Evolutionary conservation across 768 basidiomycete genomes (phyloP).

Genomic region (Amanita brunnescens): DNA sequence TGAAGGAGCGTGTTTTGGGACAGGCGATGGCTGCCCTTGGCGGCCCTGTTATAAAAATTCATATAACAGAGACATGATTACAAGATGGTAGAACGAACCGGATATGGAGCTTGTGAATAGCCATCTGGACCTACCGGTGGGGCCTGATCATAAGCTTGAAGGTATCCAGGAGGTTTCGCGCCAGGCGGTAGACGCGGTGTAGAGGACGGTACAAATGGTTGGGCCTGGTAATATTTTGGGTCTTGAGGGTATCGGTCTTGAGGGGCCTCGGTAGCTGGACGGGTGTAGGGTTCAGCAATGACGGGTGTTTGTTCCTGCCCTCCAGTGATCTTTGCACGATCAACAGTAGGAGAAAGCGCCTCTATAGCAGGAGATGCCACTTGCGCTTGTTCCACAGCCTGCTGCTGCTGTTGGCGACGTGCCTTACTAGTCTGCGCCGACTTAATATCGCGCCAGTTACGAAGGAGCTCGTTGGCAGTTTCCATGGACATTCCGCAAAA

Average conservation of each 20-base stretch:
- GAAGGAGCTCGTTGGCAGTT: constrained; percentile 87
- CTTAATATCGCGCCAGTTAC: constrained; percentile 90
- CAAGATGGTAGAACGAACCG: constrained; percentile 16
- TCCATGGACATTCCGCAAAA: constrained; percentile 99
- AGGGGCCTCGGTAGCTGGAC: constrained; percentile 25
- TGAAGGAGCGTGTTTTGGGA: constrained; percentile 22
- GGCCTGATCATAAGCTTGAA: constrained; percentile 30
- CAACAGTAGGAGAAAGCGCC: constrained; percentile 27
- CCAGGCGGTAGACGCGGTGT: constrained; percentile 32
- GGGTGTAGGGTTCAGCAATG: constrained; percentile 27
- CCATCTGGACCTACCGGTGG: constrained; percentile 18
- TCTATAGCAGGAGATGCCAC: neutral
- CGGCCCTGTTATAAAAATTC: constrained; percentile 12
- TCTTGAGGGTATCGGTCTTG: constrained; percentile 35
- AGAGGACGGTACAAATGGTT: constrained; percentile 13
- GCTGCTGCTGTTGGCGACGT: constrained; percentile 20
- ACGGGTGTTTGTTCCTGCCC: constrained; percentile 26
- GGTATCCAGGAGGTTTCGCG: constrained; percentile 37
- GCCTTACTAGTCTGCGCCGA: constrained; percentile 28
- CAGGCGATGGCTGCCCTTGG: constrained; percentile 11
- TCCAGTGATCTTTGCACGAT: constrained; percentile 36
- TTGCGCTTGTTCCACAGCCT: constrained; percentile 12
- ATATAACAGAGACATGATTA: neutral
- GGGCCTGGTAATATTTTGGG: constrained; percentile 29
- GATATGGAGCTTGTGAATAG: constrained; percentile 28